Evolutionary conservation across 2,329 filamentous ascomycete species (phyloP), one percentile per base, ranked within the genome.

Genomic region (Podosphaera leucotricha): DNA sequence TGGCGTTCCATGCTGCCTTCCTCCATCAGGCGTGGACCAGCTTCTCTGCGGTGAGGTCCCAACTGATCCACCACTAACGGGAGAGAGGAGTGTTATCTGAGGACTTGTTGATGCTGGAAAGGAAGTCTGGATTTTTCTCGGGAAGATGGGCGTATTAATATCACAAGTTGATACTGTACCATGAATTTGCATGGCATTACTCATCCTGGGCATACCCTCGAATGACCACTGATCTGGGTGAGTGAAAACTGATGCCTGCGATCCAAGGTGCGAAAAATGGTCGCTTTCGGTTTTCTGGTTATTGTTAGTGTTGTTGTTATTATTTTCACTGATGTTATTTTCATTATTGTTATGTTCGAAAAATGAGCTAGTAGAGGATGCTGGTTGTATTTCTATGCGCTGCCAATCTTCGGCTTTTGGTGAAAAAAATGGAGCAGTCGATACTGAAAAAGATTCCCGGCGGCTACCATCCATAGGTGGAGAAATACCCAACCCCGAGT

Each of bases 241-340:
- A 6, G 52, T 52, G 39, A 54, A 58, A 10, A 52, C 45, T 26
- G 60, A 59, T 41, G 58, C 57, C 49, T 71, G 68, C 49, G 68
- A 65, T 46, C 72, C 68, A 49, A 77, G 65, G 47, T 74, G 72
- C 63, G 77, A 70, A 64, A 80, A 86, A 42, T 73, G 73, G 62
- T 75, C 75, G 62, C 67, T 73, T 4, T 16, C 35, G 11, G 24
- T 11, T 8, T 38, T 16, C 7, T 19, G 7, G n/a, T 38, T 8
- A 38, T 8, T 38, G 18, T 38, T 19, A 13, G 18, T 8, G 11
- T 15, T 13, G 21, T 2, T 20, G 20, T 40, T 22, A 40, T 15
- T 40, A 20, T 24, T 40, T 22, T 8, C 2, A 11, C 3, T 16
- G 11, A 8, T 38, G 18, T 38, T 8, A 28, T 28, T 28, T 62